Conservation (phyloP, 306 rosid genomes). For the Fragaria vesca region DNA sequence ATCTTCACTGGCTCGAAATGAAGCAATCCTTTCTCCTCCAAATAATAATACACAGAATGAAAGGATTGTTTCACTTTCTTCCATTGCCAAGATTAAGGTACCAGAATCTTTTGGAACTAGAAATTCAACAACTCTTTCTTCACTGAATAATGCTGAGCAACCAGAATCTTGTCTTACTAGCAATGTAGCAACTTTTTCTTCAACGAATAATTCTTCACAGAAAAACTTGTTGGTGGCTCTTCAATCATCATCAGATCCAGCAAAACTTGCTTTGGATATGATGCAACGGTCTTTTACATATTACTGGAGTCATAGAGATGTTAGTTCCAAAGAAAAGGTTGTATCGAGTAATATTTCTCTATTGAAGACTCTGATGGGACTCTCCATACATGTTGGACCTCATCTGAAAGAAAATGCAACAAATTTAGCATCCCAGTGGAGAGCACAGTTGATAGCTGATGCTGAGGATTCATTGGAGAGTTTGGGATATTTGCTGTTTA, state of each 20-base stretch:
- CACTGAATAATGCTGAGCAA: neutral
- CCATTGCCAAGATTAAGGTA: slow-evolving; percentile 2
- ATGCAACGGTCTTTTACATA: slow-evolving; percentile 27
- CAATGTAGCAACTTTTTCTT: slow-evolving; percentile 5
- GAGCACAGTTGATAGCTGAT: slow-evolving; percentile 23
- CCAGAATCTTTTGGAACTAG: slow-evolving; percentile 19
- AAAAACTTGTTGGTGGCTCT: slow-evolving; percentile 20
- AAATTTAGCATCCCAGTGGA: slow-evolving; percentile 43
- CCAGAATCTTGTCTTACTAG: slow-evolving; percentile 19
- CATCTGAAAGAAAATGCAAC: slow-evolving; percentile 44
- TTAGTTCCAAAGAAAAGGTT: slow-evolving; percentile 1
- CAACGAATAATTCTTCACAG: neutral
- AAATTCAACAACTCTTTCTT: neutral
- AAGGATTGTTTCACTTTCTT: slow-evolving; percentile 9
- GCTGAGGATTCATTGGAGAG: slow-evolving; percentile 31
- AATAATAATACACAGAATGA: neutral
- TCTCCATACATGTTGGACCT: slow-evolving; percentile 39
- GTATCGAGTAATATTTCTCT: slow-evolving; percentile 20
- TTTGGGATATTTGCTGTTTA: slow-evolving; percentile 26
- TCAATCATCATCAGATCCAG: slow-evolving; percentile 35
- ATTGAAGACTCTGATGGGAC: slow-evolving; percentile 23
- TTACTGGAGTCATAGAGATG: slow-evolving; percentile 8
- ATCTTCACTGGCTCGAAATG: slow-evolving; percentile 11
- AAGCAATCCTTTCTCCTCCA: neutral
- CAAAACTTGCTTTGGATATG: slow-evolving; percentile 43